A percentile compares a stretch with the other conserved stretches of the same genome.
Evolutionary conservation across 805 yeast genomes (phyloP).

Genomic region (Hermanozyma aechmeae): DNA sequence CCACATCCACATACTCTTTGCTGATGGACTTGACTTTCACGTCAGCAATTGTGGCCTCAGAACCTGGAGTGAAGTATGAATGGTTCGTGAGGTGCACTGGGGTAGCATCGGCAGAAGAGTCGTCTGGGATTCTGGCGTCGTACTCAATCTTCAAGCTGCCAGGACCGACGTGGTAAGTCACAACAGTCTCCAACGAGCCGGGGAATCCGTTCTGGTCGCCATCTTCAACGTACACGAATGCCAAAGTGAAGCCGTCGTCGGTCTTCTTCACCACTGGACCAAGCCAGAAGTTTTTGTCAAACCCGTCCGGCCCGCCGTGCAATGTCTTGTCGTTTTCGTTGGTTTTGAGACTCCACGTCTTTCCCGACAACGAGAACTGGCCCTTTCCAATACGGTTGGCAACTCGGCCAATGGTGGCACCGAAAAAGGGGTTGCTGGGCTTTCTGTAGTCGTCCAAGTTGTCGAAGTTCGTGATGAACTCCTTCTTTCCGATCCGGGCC

Average conservation of each 20-base stretch:
- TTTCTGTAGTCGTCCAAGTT: constrained; percentile 18
- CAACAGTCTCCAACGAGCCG: constrained; percentile 39
- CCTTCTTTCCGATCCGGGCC: constrained; percentile 27
- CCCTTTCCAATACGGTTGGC: constrained; percentile 52
- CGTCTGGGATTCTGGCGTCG: constrained; percentile 22
- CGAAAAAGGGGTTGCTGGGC: constrained; percentile 39
- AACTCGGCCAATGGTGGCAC: constrained; percentile 57
- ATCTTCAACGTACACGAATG: constrained; percentile 33
- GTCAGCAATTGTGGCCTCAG: constrained; percentile 20
- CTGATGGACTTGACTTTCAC: constrained; percentile 25
- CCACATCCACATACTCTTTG: constrained; percentile 34
- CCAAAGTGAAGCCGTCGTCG: constrained; percentile 20
- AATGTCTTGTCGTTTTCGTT: constrained; percentile 36
- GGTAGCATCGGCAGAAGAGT: constrained; percentile 32
- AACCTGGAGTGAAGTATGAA: constrained; percentile 45
- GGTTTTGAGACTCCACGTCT: constrained; percentile 28
- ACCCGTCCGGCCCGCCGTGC: constrained; percentile 50
- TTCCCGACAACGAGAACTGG: constrained; percentile 29
- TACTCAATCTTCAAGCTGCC: constrained; percentile 40
- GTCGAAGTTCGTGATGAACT: constrained; percentile 31
- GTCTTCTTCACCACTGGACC: constrained; percentile 41
- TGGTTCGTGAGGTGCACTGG: constrained; percentile 54
- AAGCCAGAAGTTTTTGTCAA: constrained; percentile 38
- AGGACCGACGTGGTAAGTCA: constrained; percentile 34
- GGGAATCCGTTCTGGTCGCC: constrained; percentile 53